These are phyloP conservation scores for Amanita rubescens DNA, from an alignment of 768 basidiomycete genomes.

Conservation along the genomic window DNA sequence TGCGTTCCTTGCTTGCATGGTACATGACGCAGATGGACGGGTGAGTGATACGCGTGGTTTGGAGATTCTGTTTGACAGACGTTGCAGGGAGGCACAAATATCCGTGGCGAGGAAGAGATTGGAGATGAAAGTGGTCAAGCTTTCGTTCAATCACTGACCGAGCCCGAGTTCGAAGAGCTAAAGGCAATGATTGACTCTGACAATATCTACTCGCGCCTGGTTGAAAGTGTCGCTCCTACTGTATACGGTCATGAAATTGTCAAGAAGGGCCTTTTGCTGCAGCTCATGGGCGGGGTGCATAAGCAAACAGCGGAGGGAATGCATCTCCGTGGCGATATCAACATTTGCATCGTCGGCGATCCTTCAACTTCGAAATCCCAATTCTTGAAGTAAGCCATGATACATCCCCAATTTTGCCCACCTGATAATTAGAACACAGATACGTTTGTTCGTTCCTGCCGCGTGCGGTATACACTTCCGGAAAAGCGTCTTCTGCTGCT, in stretches of 20 bases:
- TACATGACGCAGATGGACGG: conserved; percentile 80
- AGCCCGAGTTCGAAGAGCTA: conserved; percentile 93
- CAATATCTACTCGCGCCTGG: conserved; percentile 90
- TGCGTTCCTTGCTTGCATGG: conserved; percentile 97
- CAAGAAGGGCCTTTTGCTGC: conserved; percentile 93
- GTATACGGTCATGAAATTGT: conserved; percentile 99
- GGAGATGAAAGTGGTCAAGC: conserved; percentile 73
- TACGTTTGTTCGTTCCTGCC: conserved; percentile 98
- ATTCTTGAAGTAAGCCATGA: conserved; percentile 78
- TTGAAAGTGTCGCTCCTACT: conserved; percentile 93
- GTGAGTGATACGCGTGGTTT: conserved; percentile 38
- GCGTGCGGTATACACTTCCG: conserved; percentile 96
- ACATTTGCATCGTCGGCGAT: conserved; percentile 97
- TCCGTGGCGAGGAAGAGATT: conserved; percentile 82
- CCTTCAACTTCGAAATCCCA: conserved; percentile 98
- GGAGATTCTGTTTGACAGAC: conserved; percentile 4
- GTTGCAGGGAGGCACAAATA: conserved; percentile 70
- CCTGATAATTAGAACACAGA: conserved; percentile 32
- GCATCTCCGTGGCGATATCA: conserved; percentile 97
- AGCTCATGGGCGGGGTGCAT: conserved; percentile 98
- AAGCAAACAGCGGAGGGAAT: conserved; percentile 96
- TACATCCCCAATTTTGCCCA: neutral
- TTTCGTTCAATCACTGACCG: conserved; percentile 84
- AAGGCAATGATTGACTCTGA: conserved; percentile 91
- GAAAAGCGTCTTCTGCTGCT: conserved; percentile 98